Evolutionary conservation across 1,139 yeast species (phyloP), one percentile per base, ranked within the genome.

Genomic region (Sugiyamaella xylanicola): DNA sequence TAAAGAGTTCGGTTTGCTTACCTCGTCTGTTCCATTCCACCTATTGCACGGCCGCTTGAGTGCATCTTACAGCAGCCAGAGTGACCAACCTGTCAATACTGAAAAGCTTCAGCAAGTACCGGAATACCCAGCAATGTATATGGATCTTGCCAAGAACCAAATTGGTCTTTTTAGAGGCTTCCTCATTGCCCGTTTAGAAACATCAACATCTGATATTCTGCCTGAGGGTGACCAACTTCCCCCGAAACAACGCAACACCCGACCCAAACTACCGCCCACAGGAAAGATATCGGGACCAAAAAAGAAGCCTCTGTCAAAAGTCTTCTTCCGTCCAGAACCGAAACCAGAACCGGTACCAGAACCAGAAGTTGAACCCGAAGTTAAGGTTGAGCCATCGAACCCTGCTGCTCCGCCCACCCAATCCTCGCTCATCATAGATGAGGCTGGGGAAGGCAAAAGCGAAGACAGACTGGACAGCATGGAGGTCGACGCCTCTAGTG

Each of bases 241-340:
- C 0, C 84, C 87, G 60, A 87, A 87, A 63, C 93, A 87, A 69
- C 76, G 92, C 52, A 84, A 86, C 60, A 79, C 82, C n/a, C 80
- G 95, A 61, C 89, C 97, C 1, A 85, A 93, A 66, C 76, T 93
- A 48, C 97, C 98, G 1, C 97, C 98, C 0, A 90, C 92, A 9
- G 99, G 98, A 47, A 92, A 89, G 69, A 88, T 93, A 40, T 72
- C 87, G 0, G 77, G 82, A 1, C 75, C 84, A 36, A 91, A 89
- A 73, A 89, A 86, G 74, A 65, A 65, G 61, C 65, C 65, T 13
- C 39, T 66, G 21, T 58, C 65, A 27, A 62, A 62, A 44, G 68
- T 68, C 9, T 71, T 65, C 43, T 59, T 65, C 44, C 27, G 51
- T 17, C 61, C 61, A 1, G 51, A 42, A 39, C 51, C 47, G 35